Conservation (phyloP, 257 asterid genomes). For the Agastache rugosa region DNA sequence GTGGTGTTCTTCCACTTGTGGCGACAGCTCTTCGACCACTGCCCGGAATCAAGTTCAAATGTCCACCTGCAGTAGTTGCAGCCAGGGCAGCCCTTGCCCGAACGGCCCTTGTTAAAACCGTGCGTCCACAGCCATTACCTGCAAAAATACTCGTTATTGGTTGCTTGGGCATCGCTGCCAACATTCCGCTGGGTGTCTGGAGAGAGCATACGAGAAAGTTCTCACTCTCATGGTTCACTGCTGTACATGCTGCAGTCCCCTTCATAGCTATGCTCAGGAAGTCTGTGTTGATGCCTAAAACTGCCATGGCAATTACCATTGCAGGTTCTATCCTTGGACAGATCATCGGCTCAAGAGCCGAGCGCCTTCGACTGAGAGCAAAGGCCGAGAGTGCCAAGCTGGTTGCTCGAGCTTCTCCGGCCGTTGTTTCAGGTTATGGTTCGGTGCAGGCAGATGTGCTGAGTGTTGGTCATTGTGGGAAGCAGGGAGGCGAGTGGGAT, state of each 20-base stretch:
- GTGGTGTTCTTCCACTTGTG: constrained; percentile 67
- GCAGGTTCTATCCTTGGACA: constrained; percentile 83
- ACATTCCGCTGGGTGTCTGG: constrained; percentile 82
- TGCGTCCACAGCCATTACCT: constrained; percentile 82
- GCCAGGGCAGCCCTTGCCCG: constrained; percentile 88
- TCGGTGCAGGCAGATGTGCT: constrained; percentile 42
- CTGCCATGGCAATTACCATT: constrained; percentile 82
- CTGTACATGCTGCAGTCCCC: constrained; percentile 92
- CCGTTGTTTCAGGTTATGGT: constrained; percentile 31
- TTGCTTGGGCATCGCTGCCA: constrained; percentile 72
- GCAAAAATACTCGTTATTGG: constrained; percentile 76
- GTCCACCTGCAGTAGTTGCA: constrained; percentile 81
- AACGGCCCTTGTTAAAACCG: constrained; percentile 69
- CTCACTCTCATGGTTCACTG: constrained; percentile 75
- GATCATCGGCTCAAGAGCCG: constrained; percentile 83
- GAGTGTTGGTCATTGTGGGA: constrained; percentile 45
- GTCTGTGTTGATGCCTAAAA: constrained; percentile 82
- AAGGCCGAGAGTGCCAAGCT: constrained; percentile 51
- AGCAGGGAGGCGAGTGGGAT: constrained; percentile 47
- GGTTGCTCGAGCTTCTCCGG: constrained; percentile 41
- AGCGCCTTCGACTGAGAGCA: constrained; percentile 65
- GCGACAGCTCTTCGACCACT: constrained; percentile 71
- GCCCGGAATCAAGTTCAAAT: constrained; percentile 67
- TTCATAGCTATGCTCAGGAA: constrained; percentile 91
- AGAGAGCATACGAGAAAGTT: constrained; percentile 77